Percentiles rank a stretch among this genome's conserved stretches.
phyloP scores from a whole-genome alignment of 2,329 filamentous ascomycete genomes.

The Penicillium nordicum region DNA sequence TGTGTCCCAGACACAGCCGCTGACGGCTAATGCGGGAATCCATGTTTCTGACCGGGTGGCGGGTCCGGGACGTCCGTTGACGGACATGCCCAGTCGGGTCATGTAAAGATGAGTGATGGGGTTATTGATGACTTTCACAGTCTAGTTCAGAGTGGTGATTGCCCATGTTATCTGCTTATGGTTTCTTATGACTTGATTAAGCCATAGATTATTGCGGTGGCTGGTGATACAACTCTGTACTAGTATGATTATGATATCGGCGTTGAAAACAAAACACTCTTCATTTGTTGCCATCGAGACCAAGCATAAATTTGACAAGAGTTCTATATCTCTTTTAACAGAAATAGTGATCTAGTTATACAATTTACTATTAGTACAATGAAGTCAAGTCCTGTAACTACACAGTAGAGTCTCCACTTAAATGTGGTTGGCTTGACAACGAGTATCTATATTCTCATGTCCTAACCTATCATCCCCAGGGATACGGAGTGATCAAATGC shows the following conservation, averaged over 20 bases:
- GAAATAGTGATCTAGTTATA: background rate
- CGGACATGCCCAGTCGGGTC: slow-evolving; percentile 18
- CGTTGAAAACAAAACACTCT: background rate
- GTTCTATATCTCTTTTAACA: background rate
- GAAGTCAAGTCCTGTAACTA: background rate
- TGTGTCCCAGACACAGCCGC: slow-evolving; percentile 21
- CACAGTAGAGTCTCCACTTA: background rate
- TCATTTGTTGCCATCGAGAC: background rate
- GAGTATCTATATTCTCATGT: background rate
- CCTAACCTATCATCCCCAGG: background rate
- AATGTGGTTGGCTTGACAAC: slow-evolving; percentile 5
- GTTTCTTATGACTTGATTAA: background rate
- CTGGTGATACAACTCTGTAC: slow-evolving; percentile 3
- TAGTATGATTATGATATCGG: slow-evolving; percentile 6
- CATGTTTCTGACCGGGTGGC: slow-evolving; percentile 2
- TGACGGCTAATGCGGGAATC: slow-evolving; percentile 5
- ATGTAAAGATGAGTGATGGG: slow-evolving; percentile 10
- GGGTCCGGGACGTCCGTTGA: slow-evolving; percentile 18
- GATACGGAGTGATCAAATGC: slow-evolving; percentile 15
- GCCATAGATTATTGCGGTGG: background rate
- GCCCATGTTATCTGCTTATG: background rate
- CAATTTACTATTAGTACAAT: background rate
- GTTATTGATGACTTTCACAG: slow-evolving; percentile 1
- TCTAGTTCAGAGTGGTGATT: background rate
- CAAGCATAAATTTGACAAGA: background rate